A percentile compares a stretch with the other conserved stretches of the same genome.
These are phyloP conservation scores for Wickerhamomyces sp. DNA, from an alignment of 1,139 yeast species.

Conservation along the genomic window DNA sequence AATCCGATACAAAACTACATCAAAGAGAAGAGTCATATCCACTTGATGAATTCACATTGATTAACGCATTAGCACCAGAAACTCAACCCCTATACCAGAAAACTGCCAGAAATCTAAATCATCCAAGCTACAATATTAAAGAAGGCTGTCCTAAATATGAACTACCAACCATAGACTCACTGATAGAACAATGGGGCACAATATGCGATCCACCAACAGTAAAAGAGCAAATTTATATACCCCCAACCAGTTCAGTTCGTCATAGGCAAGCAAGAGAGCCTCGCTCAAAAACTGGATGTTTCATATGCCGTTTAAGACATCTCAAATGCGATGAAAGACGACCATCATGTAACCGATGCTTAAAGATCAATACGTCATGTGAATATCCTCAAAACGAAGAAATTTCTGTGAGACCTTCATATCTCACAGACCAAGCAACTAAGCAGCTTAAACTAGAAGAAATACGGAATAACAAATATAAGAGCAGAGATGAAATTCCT, in stretches of 20 bases:
- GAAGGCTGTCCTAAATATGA: no score
- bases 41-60: neutral
- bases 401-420: neutral
- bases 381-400: slow-evolving; percentile 7
- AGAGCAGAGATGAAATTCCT: neutral
- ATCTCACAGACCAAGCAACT: neutral
- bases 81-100: no score
- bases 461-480: slow-evolving; percentile 9
- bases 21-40: neutral
- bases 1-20: neutral
- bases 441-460: slow-evolving; percentile 2
- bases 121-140: no score
- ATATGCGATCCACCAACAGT: no score
- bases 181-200: no score
- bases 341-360: slow-evolving; percentile 32
- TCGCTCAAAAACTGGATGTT: slow-evolving; percentile 46
- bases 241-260: no score
- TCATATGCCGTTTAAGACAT: slow-evolving; percentile 48
- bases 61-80: neutral
- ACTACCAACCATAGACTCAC: no score
- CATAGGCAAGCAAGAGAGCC: no score
- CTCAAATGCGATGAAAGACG: slow-evolving; percentile 35
- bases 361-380: slow-evolving; percentile 6
- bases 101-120: no score
- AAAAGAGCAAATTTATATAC: no score